phyloP scores from a whole-genome alignment of 2,329 filamentous ascomycete genomes.

The Penicillium sp. region DNA sequence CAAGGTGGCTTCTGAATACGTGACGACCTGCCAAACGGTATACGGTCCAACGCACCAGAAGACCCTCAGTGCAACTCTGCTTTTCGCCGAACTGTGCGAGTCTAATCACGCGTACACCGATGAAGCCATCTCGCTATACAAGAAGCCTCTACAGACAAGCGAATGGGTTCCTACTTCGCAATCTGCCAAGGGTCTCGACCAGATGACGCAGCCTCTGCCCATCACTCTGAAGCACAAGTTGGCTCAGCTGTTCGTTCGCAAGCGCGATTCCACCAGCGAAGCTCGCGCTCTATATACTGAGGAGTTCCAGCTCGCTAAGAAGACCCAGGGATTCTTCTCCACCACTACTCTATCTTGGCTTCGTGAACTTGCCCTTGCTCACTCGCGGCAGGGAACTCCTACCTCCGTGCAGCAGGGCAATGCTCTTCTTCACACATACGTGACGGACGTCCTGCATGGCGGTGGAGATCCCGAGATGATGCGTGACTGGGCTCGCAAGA shows the following conservation, averaged over 20 bases:
- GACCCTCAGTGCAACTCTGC: slow-evolving; percentile 44
- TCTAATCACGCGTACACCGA: slow-evolving; percentile 47
- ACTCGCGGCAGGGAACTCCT: slow-evolving; percentile 45
- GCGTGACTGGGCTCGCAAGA: slow-evolving; percentile 51
- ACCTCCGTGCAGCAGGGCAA: slow-evolving; percentile 45
- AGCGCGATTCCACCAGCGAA: slow-evolving; percentile 41
- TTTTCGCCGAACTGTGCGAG: slow-evolving; percentile 54
- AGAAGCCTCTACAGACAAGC: slow-evolving; percentile 49
- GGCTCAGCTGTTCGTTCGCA: slow-evolving; percentile 53
- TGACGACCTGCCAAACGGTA: slow-evolving; percentile 49
- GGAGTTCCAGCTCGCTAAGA: slow-evolving; percentile 48
- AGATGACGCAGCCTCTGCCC: slow-evolving; percentile 44
- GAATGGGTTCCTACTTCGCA: slow-evolving; percentile 41
- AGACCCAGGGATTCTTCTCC: slow-evolving; percentile 53
- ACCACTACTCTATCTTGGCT: slow-evolving; percentile 51
- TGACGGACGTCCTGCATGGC: slow-evolving; percentile 48
- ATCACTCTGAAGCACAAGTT: slow-evolving; percentile 56
- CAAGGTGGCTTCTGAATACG: slow-evolving; percentile 54
- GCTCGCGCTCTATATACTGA: slow-evolving; percentile 49
- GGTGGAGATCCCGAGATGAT: slow-evolving; percentile 49
- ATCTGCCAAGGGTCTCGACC: slow-evolving; percentile 32
- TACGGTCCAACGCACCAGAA: slow-evolving; percentile 40
- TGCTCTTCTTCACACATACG: slow-evolving; percentile 45
- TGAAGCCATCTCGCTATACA: slow-evolving; percentile 53
- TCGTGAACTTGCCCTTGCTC: slow-evolving; percentile 48